A percentile compares a stretch with the other conserved stretches of the same genome.
Evolutionary conservation across 805 yeast species (phyloP).

Genomic region (Barnettozyma siamensis): DNA sequence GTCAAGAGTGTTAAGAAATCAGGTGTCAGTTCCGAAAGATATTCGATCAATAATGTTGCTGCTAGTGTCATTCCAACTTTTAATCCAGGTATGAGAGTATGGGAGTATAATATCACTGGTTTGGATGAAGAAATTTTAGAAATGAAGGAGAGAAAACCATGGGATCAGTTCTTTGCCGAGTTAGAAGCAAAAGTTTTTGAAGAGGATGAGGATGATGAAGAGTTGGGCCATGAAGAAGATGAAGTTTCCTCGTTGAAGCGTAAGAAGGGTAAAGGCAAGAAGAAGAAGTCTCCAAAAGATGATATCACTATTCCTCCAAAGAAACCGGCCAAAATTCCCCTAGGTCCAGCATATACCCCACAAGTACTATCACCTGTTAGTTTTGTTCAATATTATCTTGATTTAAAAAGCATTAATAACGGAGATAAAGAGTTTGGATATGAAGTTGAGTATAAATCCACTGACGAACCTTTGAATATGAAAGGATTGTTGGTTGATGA

Average conservation of each 20-base stretch:
- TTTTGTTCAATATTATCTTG: constrained; percentile 71
- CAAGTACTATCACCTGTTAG: constrained; percentile 70
- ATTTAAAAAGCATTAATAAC: constrained; percentile 44
- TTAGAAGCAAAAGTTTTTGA: constrained; percentile 34
- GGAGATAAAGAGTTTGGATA: constrained; percentile 43
- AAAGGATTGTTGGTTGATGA: constrained; percentile 50
- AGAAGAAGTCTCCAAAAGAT: constrained; percentile 24
- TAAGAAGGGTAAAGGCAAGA: constrained; percentile 18
- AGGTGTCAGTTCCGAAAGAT: constrained; percentile 47
- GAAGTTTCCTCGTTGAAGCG: constrained; percentile 12
- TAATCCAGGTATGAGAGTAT: constrained; percentile 75
- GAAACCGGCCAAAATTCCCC: constrained; percentile 46
- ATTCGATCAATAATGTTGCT: constrained; percentile 62
- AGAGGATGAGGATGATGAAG: constrained; percentile 22
- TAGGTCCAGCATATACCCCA: constrained; percentile 74
- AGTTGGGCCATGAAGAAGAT: constrained; percentile 25
- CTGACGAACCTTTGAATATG: constrained; percentile 51
- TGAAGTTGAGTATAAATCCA: constrained; percentile 66
- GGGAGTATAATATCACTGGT: constrained; percentile 77
- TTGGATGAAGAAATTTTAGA: constrained; percentile 23
- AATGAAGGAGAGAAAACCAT: constrained; percentile 33
- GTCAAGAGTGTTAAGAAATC: constrained; percentile 20
- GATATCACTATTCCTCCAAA: constrained; percentile 60
- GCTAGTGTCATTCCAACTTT: constrained; percentile 81
- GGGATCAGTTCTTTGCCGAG: constrained; percentile 53